Conservation (phyloP, 2,329 filamentous ascomycete species). For the Alternaria angustiovoidea region DNA sequence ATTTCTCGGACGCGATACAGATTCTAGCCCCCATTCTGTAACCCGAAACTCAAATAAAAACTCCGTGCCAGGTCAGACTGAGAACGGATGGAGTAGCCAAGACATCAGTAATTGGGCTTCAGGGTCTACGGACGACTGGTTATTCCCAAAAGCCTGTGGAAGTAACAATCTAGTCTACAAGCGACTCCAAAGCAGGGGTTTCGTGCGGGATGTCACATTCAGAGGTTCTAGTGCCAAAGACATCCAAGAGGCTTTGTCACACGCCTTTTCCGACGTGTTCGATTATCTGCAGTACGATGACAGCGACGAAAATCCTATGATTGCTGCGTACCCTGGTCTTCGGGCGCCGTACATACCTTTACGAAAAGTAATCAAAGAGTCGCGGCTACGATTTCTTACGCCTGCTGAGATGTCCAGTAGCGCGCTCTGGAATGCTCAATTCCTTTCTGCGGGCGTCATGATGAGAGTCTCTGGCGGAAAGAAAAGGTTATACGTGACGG, state of each 20-base stretch:
- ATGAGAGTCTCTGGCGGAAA: constrained; percentile 71
- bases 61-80: constrained; percentile 38
- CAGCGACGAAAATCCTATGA: constrained; percentile 36
- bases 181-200: constrained; percentile 76
- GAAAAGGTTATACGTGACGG: constrained; percentile 77
- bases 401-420: constrained; percentile 77
- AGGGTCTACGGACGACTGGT: constrained; percentile 62
- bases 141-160: constrained; percentile 73
- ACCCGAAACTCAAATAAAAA: constrained; percentile 19
- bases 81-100: constrained; percentile 59
- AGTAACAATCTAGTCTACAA: constrained; percentile 70
- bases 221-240: constrained; percentile 71
- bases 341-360: constrained; percentile 76
- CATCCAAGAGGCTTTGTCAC: constrained; percentile 69
- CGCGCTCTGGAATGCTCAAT: constrained; percentile 74
- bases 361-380: constrained; percentile 77
- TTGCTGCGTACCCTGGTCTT: constrained; percentile 62
- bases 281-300: constrained; percentile 41
- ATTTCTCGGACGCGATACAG: constrained; percentile 27
- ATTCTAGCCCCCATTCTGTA: constrained; percentile 33
- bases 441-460: constrained; percentile 73
- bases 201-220: constrained; percentile 71
- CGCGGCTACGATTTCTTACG: constrained; percentile 73
- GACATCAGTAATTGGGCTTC: constrained; percentile 60
- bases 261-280: constrained; percentile 67